Base-by-base conservation (phyloP, 2,329 filamentous ascomycete species). In the Ophiocordyceps camponoti-leonardi region DNA sequence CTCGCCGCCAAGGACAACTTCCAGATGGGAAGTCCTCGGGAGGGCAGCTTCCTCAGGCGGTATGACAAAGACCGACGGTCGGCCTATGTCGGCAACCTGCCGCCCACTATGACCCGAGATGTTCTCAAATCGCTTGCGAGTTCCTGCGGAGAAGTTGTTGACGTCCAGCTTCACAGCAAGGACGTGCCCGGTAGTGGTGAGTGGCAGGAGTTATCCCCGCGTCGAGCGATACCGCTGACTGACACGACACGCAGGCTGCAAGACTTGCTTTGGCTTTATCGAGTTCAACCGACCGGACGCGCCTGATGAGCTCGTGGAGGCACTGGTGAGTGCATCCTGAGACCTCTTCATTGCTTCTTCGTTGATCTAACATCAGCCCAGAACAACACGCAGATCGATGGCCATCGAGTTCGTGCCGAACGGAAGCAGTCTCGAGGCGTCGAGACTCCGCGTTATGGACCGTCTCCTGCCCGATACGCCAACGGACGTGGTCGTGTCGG, bases 11-110 rank as follows among this genome's bases (percentile, higher is more conserved):
- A 46, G 47, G 44, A 48, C 37, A 47, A 43, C 18, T 26, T 16
- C 6, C 26, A 43, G 6, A 20, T 20, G 20, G 16, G 26, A 23
- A 26, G 12, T 11, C 45, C 41, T 3, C 47, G 37, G 5, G 45
- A 46, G 30, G 43, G 44, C 6, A 40, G 47, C 11, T 46, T 65
- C 12, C 49, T 53, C 41, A 56, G 59, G 8, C 53, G 59, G 39
- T 67, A 69, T 22, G 64, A 69, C 13, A 57, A 59, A 20, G 68
- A 73, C 45, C 53, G 61, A 20, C 65, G 67, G 20, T 72, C 71
- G 1, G 56, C 71, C 23, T 74, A 67, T 47, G 58, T 74, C 45
- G 68, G 67, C 4, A 65, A 64, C 33, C 53, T 75, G 7, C 68
- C 71, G 3, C 35, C 51, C 4, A 52, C 58, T 33, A 56, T 59